Percentiles rank a stretch among this genome's conserved stretches.
phyloP scores from a whole-genome alignment of 176 grass and related monocot species.

The Elymus sibiricus region DNA sequence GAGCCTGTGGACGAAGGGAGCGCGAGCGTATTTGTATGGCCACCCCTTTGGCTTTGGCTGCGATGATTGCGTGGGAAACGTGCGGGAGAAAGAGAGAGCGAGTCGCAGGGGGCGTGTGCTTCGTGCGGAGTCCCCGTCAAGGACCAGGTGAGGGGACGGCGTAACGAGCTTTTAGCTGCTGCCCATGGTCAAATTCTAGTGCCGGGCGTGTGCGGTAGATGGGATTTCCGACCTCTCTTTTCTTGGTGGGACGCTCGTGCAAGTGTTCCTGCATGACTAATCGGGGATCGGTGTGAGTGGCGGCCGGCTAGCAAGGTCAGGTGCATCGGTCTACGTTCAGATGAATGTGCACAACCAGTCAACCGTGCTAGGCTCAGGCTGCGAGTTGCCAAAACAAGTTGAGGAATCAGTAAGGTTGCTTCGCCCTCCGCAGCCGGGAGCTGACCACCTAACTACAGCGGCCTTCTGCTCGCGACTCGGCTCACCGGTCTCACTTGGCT shows the following conservation, averaged over 20 bases:
- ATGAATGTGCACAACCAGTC: not conserved
- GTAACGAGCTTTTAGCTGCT: conserved; percentile 7
- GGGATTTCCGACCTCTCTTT: not conserved
- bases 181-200: conserved; percentile 11
- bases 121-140: not conserved
- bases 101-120: not conserved
- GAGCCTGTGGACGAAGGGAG: not conserved
- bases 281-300: not conserved
- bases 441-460: not conserved
- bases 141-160: not conserved
- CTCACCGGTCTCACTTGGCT: conserved; percentile 20
- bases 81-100: not conserved
- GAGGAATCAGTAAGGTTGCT: not conserved
- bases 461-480: not conserved
- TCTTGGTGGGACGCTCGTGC: not conserved
- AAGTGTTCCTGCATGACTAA: not conserved
- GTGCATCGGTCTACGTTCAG: not conserved
- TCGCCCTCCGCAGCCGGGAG: not conserved
- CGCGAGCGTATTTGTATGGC: not conserved
- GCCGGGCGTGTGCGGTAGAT: not conserved
- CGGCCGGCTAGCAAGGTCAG: not conserved
- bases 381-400: not conserved
- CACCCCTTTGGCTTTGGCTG: not conserved
- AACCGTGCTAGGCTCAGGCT: not conserved
- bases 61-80: not conserved